Evolutionary conservation across 495 filamentous ascomycete species (phyloP), one percentile per base, ranked within the genome.

Genomic region (Lophium mytilinum): DNA sequence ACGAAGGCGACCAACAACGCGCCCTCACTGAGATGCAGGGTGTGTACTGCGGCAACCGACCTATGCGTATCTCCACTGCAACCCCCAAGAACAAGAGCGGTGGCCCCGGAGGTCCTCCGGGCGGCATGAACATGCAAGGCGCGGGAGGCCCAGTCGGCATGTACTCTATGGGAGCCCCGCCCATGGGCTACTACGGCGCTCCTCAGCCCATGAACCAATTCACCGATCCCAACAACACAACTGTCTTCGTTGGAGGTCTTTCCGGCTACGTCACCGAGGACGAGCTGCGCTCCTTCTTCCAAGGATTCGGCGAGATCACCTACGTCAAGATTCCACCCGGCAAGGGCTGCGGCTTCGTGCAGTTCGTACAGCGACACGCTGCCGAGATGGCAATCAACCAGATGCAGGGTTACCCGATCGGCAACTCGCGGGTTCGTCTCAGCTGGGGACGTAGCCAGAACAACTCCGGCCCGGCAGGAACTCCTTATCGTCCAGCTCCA

Each of bases 351-450:
- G 93, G 93, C 48, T 99, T 99, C 68, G 93, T 99, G 47, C 93
- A 99, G 71, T 99, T 99, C 66, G 94, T 99, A 51, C 93, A 99
- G 73, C 90, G 93, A 58, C 93, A 99, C 73, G 93, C 93, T 15
- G 93, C 93, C 18, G 93, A 99, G 77, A 99, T 99, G 93, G 93
- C 93, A 53, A 99, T 99, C 79, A 99, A 99, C 77, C 93, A 99
- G 75, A 99, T 99, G 93, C 93, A 99, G 74, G 93, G 93, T 37
- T 99, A 98, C 73, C 93, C 93, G 39, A 99, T 99, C 65, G 93
- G 93, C 50, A 99, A 99, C 78, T 99, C 93, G 15, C 88, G 93
- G 53, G 93, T 99, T 42, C 89, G 93, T 64, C 81, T 99, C 61
- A 93, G 88, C 66, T 99, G 93, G 93, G 93, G 93, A 55, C 88